These are phyloP conservation scores for Kazachstania sp. DNA, from an alignment of 1,139 yeast species.

Conservation along the genomic window DNA sequence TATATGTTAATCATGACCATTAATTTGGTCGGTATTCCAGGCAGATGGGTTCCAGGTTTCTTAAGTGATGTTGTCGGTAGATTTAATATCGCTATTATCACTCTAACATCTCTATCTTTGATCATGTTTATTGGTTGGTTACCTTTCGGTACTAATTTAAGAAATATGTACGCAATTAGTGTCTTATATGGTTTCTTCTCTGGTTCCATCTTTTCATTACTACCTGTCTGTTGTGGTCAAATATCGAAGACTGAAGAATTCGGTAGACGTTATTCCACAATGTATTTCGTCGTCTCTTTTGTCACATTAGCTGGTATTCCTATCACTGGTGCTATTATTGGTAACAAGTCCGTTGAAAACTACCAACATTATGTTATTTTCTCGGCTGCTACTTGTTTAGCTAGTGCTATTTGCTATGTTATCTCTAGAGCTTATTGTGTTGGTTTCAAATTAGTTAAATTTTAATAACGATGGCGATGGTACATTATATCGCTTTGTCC, in stretches of 20 bases:
- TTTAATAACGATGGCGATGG: constrained; percentile 5
- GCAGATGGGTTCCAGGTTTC: constrained; percentile 43
- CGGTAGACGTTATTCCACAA: constrained; percentile 62
- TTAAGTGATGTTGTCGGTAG: constrained; percentile 44
- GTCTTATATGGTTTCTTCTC: constrained; percentile 45
- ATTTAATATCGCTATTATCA: constrained; percentile 42
- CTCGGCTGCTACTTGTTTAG: constrained; percentile 17
- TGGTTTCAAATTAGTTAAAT: constrained; percentile 16
- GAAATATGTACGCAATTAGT: constrained; percentile 40
- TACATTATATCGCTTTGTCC: too few species aligned
- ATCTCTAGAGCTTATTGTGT: constrained; percentile 21
- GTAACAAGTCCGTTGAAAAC: constrained; percentile 15
- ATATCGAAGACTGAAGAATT: constrained; percentile 56
- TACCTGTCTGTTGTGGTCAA: constrained; percentile 50
- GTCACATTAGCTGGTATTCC: constrained; percentile 48
- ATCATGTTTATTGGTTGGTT: constrained; percentile 41
- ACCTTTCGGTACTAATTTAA: constrained; percentile 35
- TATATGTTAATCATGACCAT: constrained; percentile 41
- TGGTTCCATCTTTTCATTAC: constrained; percentile 41
- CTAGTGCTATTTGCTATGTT: constrained; percentile 15
- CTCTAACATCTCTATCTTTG: constrained; percentile 34
- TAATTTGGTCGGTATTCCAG: constrained; percentile 43
- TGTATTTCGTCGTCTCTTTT: constrained; percentile 56
- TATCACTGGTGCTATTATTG: constrained; percentile 44
- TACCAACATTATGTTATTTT: constrained; percentile 22